Base-by-base conservation (phyloP, 768 basidiomycete genomes). In the Mycena kentingensis region DNA sequence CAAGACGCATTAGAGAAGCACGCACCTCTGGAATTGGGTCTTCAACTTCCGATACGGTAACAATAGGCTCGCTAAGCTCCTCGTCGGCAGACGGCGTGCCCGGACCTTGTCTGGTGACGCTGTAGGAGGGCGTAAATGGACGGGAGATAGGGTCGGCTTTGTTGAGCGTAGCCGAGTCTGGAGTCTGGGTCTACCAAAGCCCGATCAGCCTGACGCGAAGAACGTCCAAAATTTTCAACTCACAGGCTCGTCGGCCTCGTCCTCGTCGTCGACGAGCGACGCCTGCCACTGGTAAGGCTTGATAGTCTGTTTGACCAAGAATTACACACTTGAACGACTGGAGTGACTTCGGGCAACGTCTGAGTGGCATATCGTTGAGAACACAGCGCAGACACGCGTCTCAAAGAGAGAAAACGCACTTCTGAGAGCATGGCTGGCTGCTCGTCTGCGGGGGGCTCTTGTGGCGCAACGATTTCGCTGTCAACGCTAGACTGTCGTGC, bases 111-210 rank as follows among this genome's bases (percentile, higher is more conserved):
- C 52, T 63, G 1, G 55, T 65, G 16, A 70, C 67, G n/a, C 66
- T 63, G 53, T 72, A 70, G 3, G 70, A 69, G 1, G 70, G 67
- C 34, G 67, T 69, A 66, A 65, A 69, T 8, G 68, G 41, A 42
- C 41, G 41, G 12, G 66, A n/a, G 65, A 67, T 31, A 29, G 49
- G 1, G 57, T 47, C 26, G 42, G 46, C 19, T 11, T 21, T 21
- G 37, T 38, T 8, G 21, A 19, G 6, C 13, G 13, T 15, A 19
- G 13, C 8, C n/a, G 6, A 6, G 37, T 38, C 8, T 18, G n/a
- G 19, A n/a, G n/a, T n/a, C 37, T 38, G 37, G n/a, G 19, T 19
- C 37, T 38, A 38, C 37, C 13, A 15, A 38, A 38, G 21, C 13
- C 37, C 37, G 11, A 38, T 38, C 37, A 38, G 21, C 19, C 13